A percentile compares a stretch with the other conserved stretches of the same genome.
Evolutionary conservation across 331 rosid genomes (phyloP).

Genomic region (Stylosanthes scabra): DNA sequence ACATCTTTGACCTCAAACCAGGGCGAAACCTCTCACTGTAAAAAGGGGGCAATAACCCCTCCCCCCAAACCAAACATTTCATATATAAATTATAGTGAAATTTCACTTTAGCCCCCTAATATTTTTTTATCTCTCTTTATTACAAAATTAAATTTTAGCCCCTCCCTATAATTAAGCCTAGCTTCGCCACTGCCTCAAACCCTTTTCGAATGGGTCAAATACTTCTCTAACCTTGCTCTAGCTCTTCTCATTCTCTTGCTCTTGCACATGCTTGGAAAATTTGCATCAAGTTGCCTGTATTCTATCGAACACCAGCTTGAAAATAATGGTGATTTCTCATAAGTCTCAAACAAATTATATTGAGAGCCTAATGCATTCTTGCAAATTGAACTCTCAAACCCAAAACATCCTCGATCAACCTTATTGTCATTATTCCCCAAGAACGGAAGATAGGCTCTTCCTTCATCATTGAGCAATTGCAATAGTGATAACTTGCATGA

Average conservation of each 20-base stretch:
- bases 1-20: conserved; percentile 35
- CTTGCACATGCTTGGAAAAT: conserved; percentile 13
- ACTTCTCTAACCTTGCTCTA: neutral
- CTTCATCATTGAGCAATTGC: neutral
- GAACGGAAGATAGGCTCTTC: conserved; percentile 3
- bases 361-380: conserved; percentile 1
- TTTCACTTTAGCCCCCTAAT: too few relatives aligned
- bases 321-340: neutral
- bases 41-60: too few relatives aligned
- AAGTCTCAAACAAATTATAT: conserved; percentile 6
- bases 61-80: too few relatives aligned
- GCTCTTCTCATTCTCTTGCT: conserved; percentile 2
- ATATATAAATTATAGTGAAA: too few relatives aligned
- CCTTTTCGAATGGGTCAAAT: neutral
- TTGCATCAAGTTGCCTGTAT: neutral
- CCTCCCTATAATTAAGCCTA: too few relatives aligned
- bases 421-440: conserved; percentile 8
- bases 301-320: neutral
- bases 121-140: too few relatives aligned
- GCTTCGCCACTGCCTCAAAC: too few relatives aligned
- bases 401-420: neutral
- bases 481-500: neutral
- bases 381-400: neutral
- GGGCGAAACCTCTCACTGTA: too few relatives aligned
- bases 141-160: too few relatives aligned